Conservation (phyloP, 2,329 filamentous ascomycete species). For the Truncatella angustata region DNA sequence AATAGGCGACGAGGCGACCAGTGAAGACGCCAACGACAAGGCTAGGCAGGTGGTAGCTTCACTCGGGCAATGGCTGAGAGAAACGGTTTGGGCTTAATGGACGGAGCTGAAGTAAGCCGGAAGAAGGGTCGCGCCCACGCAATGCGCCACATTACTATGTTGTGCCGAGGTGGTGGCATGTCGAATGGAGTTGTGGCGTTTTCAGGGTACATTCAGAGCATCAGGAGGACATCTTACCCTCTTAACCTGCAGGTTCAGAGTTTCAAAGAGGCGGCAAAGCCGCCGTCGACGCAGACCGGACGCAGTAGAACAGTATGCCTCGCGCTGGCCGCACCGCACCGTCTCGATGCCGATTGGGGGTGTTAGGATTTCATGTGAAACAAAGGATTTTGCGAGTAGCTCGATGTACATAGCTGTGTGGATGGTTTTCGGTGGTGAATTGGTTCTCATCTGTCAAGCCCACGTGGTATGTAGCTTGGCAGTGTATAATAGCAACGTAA, state of each 20-base stretch:
- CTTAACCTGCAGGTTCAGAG: too few relatives aligned
- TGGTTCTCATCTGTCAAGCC: neutral
- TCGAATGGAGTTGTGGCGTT: neutral
- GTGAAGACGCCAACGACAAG: conserved; percentile 5
- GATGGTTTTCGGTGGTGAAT: neutral
- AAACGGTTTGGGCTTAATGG: neutral
- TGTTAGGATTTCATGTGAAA: neutral
- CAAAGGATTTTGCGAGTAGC: neutral
- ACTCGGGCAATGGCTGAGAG: conserved; percentile 5
- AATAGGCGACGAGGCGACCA: conserved; percentile 1
- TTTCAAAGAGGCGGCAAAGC: neutral
- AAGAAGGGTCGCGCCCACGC: neutral
- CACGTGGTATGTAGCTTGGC: too few relatives aligned
- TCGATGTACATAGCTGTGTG: neutral
- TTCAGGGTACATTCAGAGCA: too few relatives aligned
- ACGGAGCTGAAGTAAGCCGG: neutral
- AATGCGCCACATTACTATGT: neutral
- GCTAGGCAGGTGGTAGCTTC: neutral
- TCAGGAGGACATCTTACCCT: too few relatives aligned
- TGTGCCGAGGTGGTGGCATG: neutral
- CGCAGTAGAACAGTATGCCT: neutral
- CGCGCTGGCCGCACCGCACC: neutral
- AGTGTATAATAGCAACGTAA: neutral
- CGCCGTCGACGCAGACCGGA: neutral
- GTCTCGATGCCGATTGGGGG: neutral